Conservation (phyloP, 495 filamentous ascomycete genomes). For the Neurospora tetrasperma region DNA sequence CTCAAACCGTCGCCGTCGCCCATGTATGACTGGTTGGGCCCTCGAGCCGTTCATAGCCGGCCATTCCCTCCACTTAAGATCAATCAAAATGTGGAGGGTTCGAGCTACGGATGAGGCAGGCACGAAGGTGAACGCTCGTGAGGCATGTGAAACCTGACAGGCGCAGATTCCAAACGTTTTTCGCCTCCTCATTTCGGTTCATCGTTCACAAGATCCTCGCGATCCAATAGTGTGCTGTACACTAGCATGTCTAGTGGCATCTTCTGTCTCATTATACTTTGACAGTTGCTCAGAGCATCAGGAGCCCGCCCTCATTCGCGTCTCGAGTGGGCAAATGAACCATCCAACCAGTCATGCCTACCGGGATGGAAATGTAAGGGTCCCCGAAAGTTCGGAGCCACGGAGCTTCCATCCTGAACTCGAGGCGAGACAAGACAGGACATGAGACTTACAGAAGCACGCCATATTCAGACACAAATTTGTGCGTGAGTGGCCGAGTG, state of each 20-base stretch:
- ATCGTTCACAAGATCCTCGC: neutral
- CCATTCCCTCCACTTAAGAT: no score
- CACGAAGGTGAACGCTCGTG: neutral
- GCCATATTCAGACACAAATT: neutral
- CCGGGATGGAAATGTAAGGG: neutral
- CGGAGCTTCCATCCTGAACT: neutral
- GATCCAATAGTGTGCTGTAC: neutral
- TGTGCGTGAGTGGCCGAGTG: neutral
- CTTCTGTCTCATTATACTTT: neutral
- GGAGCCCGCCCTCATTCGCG: neutral
- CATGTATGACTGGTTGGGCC: neutral
- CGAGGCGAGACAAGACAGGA: no score
- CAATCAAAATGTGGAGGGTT: neutral
- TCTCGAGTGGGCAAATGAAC: neutral
- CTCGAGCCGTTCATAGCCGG: neutral
- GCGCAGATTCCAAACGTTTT: no score
- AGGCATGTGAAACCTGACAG: neutral
- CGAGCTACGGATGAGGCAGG: neutral
- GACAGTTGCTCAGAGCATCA: neutral
- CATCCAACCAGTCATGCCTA: neutral
- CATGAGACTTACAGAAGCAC: neutral
- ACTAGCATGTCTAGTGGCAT: neutral
- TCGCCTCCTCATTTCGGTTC: neutral
- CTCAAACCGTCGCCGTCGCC: neutral
- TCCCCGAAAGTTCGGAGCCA: no score